phyloP scores from a whole-genome alignment of 2,329 filamentous ascomycete species.

The Alternaria gaisen region DNA sequence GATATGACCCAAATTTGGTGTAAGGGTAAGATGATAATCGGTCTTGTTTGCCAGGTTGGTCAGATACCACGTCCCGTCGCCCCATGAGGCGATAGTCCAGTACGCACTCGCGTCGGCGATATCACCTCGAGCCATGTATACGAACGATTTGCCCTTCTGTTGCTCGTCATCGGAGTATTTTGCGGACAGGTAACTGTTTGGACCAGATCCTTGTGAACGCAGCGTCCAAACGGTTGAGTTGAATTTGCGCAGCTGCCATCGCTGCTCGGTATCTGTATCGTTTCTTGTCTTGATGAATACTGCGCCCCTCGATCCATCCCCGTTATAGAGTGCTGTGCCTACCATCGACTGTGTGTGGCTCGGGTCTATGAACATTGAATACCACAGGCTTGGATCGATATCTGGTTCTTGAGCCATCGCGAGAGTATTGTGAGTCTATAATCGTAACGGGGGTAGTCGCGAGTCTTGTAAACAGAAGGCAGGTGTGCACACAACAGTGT shows the following conservation, averaged over 20 bases:
- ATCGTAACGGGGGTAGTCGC: not conserved
- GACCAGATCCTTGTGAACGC: conserved; percentile 23
- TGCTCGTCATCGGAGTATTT: conserved; percentile 18
- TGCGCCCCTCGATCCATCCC: conserved; percentile 17
- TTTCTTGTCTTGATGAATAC: conserved; percentile 24
- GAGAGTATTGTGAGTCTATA: not conserved
- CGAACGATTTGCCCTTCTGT: conserved; percentile 16
- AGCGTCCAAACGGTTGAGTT: conserved; percentile 28
- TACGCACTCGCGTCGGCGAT: conserved; percentile 29
- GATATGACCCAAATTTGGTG: not conserved
- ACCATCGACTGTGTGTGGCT: conserved; percentile 11
- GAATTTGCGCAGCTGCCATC: conserved; percentile 34
- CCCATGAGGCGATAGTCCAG: conserved; percentile 32
- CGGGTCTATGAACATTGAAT: conserved; percentile 22
- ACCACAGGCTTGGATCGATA: conserved; percentile 32
- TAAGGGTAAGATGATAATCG: conserved; percentile 23
- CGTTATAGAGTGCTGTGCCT: conserved; percentile 20
- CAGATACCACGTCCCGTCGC: conserved; percentile 32
- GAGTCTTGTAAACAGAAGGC: not conserved
- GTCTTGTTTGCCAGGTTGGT: conserved; percentile 30
- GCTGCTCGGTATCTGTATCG: not conserved
- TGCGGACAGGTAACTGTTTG: conserved; percentile 23
- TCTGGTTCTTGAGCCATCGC: not conserved
- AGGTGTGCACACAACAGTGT: not conserved
- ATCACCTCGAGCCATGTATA: conserved; percentile 29